These are phyloP conservation scores for Saraca asoca DNA, from an alignment of 331 rosid species.

Conservation along the genomic window DNA sequence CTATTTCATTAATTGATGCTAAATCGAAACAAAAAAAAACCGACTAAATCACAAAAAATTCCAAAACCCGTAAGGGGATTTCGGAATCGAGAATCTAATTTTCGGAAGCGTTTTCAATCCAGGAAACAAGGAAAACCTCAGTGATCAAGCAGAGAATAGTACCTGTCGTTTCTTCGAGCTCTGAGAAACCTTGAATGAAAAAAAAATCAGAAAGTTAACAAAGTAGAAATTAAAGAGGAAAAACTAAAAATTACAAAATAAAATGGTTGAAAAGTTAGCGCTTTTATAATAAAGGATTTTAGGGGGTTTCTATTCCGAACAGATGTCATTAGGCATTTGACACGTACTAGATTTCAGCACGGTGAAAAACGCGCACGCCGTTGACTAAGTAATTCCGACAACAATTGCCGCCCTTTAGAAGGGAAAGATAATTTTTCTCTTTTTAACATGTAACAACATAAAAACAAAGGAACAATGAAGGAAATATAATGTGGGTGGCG, in stretches of 20 bases:
- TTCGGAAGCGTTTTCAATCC: too few species aligned
- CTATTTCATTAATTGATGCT: too few species aligned
- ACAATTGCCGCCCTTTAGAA: neutral
- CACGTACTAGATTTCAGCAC: conserved; percentile 24
- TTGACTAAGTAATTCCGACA: neutral
- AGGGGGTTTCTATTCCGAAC: neutral
- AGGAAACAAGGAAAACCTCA: neutral
- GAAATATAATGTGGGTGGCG: too few species aligned
- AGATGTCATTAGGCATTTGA: neutral
- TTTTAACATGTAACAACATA: too few species aligned
- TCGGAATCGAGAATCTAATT: too few species aligned
- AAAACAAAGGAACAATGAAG: too few species aligned
- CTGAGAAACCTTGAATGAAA: neutral
- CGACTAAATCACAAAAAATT: neutral
- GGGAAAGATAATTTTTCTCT: too few species aligned
- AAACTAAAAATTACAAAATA: neutral
- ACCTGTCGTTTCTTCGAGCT: neutral
- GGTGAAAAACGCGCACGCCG: conserved; percentile 25
- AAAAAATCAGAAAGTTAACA: neutral
- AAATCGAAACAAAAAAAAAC: neutral
- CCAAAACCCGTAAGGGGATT: neutral
- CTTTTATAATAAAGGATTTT: neutral
- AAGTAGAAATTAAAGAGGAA: neutral
- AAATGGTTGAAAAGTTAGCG: neutral
- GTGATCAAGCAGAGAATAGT: neutral